Percentiles rank a stretch among this genome's conserved stretches.
phyloP scores from a whole-genome alignment of 805 yeast species.

The Monosporozyma servazzii region DNA sequence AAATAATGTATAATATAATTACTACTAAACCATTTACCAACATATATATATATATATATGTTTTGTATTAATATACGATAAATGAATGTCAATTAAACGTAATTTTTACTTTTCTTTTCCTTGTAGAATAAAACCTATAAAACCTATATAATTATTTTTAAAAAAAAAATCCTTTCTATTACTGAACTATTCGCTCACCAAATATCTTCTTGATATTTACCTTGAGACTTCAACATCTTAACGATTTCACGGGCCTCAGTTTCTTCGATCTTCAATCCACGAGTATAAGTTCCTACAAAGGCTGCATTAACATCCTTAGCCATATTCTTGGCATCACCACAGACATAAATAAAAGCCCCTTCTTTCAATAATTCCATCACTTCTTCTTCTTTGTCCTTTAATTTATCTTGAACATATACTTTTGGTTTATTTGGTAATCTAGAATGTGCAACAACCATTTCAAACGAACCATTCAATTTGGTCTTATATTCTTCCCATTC shows the following conservation, averaged over 20 bases:
- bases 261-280: conserved; percentile 51
- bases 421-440: conserved; percentile 52
- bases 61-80: not conserved
- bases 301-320: conserved; percentile 84
- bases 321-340: conserved; percentile 96
- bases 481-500: conserved; percentile 80
- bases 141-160: not conserved
- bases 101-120: not conserved
- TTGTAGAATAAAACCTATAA: not conserved
- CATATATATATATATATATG: not conserved
- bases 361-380: conserved; percentile 41
- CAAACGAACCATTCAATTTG: conserved; percentile 51
- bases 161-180: not conserved
- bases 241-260: conserved; percentile 70
- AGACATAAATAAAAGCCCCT: conserved; percentile 88
- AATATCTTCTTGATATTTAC: conserved; percentile 94
- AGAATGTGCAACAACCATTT: conserved; percentile 76
- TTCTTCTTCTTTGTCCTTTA: conserved; percentile 42
- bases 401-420: conserved; percentile 78
- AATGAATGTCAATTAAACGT: not conserved
- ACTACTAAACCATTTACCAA: not conserved
- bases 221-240: conserved; percentile 70
- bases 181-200: conserved; percentile 45
- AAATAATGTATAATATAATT: not conserved
- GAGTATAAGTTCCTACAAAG: conserved; percentile 51